These are phyloP conservation scores for Metschnikowia sp. DNA, from an alignment of 805 yeast species.

Conservation along the genomic window DNA sequence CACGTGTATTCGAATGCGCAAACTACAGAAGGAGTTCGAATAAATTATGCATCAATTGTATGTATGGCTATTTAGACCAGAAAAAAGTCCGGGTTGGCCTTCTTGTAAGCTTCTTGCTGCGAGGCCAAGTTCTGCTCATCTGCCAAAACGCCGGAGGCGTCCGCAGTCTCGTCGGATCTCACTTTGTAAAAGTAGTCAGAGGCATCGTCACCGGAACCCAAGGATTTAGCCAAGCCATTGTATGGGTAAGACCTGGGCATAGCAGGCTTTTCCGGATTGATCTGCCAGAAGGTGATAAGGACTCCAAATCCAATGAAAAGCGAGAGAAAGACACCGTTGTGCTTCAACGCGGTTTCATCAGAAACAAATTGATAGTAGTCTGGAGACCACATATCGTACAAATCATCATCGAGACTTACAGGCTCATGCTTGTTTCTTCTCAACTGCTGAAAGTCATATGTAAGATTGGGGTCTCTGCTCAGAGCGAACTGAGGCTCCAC, in stretches of 20 bases:
- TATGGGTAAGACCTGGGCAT: slow-evolving; percentile 73
- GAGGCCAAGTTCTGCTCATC: slow-evolving; percentile 26
- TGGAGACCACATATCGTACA: slow-evolving; percentile 83
- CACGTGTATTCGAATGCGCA: neutral
- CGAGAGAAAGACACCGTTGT: slow-evolving; percentile 49
- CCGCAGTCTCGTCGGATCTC: slow-evolving; percentile 39
- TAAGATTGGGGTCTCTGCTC: slow-evolving; percentile 64
- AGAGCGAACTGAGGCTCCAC: slow-evolving; percentile 59
- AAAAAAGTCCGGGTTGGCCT: slow-evolving; percentile 37
- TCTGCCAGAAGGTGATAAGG: slow-evolving; percentile 42
- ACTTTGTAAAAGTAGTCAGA: slow-evolving; percentile 37
- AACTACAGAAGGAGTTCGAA: neutral
- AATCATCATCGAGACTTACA: slow-evolving; percentile 66
- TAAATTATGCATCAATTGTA: slow-evolving; percentile 2
- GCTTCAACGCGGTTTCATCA: slow-evolving; percentile 58
- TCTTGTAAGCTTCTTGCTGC: slow-evolving; percentile 31
- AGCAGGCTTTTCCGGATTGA: slow-evolving; percentile 64
- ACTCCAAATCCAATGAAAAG: slow-evolving; percentile 43
- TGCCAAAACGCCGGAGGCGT: slow-evolving; percentile 34
- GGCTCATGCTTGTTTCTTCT: slow-evolving; percentile 77
- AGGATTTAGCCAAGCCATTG: slow-evolving; percentile 69
- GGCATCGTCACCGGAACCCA: slow-evolving; percentile 54
- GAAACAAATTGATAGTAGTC: slow-evolving; percentile 62
- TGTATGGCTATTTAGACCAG: slow-evolving; percentile 3
- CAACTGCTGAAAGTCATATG: slow-evolving; percentile 77